These are phyloP conservation scores for Pseudocercospora crystallina DNA, from an alignment of 2,329 filamentous ascomycete genomes.

Conservation along the genomic window DNA sequence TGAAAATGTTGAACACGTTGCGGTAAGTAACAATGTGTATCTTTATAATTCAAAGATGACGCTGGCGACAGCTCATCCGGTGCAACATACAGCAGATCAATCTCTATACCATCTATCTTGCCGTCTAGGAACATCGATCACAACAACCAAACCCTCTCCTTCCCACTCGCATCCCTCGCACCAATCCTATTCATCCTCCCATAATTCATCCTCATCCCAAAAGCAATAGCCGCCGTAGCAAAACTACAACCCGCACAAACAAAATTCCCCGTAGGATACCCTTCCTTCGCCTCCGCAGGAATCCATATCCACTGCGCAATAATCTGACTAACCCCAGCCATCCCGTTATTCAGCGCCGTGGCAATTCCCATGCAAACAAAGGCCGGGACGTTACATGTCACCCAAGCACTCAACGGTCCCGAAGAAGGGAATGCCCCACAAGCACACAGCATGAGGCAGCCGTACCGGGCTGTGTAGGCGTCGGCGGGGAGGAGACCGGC, in stretches of 20 bases:
- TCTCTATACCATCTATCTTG: too few species aligned
- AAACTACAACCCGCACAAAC: constrained; percentile 43
- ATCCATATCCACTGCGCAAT: constrained; percentile 45
- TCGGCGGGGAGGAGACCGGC: constrained; percentile 27
- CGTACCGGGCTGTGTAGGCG: constrained; percentile 34
- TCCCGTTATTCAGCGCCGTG: constrained; percentile 41
- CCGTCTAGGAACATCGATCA: not conserved
- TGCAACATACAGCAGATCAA: too few species aligned
- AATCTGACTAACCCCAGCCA: constrained; percentile 40
- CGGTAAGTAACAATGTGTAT: too few species aligned
- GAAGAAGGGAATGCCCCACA: constrained; percentile 40
- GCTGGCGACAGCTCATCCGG: too few species aligned
- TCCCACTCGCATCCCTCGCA: constrained; percentile 24
- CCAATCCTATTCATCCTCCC: constrained; percentile 30
- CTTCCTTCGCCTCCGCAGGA: constrained; percentile 28
- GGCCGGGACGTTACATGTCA: constrained; percentile 41
- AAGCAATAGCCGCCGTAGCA: constrained; percentile 28
- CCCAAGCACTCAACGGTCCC: constrained; percentile 40
- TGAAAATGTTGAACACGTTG: too few species aligned
- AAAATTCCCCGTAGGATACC: constrained; percentile 43
- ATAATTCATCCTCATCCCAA: constrained; percentile 31
- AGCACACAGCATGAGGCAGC: constrained; percentile 40
- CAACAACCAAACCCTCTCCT: constrained; percentile 28
- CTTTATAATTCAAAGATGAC: too few species aligned
- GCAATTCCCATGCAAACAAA: constrained; percentile 40